Evolutionary conservation across 148 eudicot species (phyloP).

Genomic region (Mesembryanthemum crystallinum): DNA sequence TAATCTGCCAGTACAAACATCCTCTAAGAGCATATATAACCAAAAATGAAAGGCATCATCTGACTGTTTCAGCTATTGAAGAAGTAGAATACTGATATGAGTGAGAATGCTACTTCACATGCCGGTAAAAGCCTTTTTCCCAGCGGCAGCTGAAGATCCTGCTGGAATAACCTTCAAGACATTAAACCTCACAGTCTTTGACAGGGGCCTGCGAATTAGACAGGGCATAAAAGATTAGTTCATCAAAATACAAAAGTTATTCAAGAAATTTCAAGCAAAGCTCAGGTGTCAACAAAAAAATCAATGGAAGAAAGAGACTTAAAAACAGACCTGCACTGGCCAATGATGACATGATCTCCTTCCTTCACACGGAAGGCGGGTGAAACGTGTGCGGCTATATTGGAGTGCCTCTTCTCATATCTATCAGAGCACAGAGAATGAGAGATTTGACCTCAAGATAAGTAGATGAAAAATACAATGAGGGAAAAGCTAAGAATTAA

Average conservation of each 20-base stretch:
- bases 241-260: neutral
- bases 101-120: constrained; percentile 23
- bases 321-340: constrained; percentile 50
- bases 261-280: neutral
- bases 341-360: constrained; percentile 59
- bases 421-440: constrained; percentile 6
- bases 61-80: neutral
- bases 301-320: neutral
- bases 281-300: neutral
- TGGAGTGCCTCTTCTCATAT: constrained; percentile 63
- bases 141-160: constrained; percentile 45
- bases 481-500: neutral
- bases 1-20: constrained; percentile 14
- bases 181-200: constrained; percentile 61
- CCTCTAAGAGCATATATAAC: constrained; percentile 17
- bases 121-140: constrained; percentile 57
- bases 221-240: neutral
- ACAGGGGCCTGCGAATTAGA: constrained; percentile 40
- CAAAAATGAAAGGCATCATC: constrained; percentile 15
- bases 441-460: neutral
- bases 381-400: constrained; percentile 58
- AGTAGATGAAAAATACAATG: neutral
- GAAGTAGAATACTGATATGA: neutral
- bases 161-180: constrained; percentile 67
- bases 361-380: constrained; percentile 67